These are phyloP conservation scores for Colletotrichum filicis DNA, from an alignment of 2,329 filamentous ascomycete genomes.

Conservation along the genomic window DNA sequence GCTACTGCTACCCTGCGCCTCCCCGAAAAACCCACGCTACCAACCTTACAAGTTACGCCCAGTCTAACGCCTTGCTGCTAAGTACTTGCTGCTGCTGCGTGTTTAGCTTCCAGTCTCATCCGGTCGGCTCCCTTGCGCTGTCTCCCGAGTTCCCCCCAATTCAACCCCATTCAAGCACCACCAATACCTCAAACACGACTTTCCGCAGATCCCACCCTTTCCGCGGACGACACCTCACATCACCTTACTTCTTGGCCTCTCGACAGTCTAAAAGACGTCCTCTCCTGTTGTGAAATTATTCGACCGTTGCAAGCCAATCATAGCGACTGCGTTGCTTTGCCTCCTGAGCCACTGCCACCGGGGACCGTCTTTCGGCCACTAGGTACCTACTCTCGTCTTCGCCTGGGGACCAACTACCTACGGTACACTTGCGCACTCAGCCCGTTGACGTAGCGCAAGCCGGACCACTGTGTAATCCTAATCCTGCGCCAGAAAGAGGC, in stretches of 20 bases:
- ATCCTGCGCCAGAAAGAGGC: slow-evolving; percentile 41
- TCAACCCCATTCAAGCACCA: slow-evolving; percentile 22
- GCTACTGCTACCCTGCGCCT: neutral
- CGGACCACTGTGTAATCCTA: slow-evolving; percentile 35
- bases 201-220: slow-evolving; percentile 34
- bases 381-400: neutral
- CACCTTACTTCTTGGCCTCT: slow-evolving; percentile 20
- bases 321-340: slow-evolving; percentile 34
- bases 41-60: neutral
- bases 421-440: slow-evolving; percentile 11
- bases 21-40: neutral
- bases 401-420: neutral
- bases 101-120: slow-evolving; percentile 10
- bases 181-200: slow-evolving; percentile 34
- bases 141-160: neutral
- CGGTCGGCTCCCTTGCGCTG: slow-evolving; percentile 17
- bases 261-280: slow-evolving; percentile 4
- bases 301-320: slow-evolving; percentile 28
- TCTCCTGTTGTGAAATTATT: neutral
- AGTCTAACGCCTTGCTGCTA: neutral
- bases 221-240: slow-evolving; percentile 25
- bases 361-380: neutral
- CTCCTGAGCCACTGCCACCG: neutral
- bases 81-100: neutral
- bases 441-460: slow-evolving; percentile 33